phyloP scores from a whole-genome alignment of 75 land plant species.

The Chamaecyparis obtusa region DNA sequence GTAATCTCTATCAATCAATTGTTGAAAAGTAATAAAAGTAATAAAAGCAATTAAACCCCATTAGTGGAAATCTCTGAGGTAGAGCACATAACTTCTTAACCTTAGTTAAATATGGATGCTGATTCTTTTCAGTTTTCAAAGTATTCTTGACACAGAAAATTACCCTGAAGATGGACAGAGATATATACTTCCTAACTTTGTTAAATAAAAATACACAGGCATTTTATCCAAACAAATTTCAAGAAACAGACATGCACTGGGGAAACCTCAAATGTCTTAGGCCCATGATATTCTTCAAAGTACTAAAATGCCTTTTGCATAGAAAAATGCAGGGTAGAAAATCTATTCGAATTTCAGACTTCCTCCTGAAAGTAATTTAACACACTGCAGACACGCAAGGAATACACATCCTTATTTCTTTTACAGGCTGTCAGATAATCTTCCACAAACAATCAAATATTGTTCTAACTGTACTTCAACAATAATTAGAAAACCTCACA shows the following conservation, averaged over 20 bases:
- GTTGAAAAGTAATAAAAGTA: not conserved
- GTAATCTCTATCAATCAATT: not conserved
- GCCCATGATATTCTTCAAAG: not conserved
- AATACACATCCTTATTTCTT: not conserved
- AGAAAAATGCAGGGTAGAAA: not conserved
- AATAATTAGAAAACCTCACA: not conserved
- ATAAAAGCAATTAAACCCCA: not conserved
- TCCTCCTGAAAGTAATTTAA: no score
- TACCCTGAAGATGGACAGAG: not conserved
- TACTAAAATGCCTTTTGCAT: not conserved
- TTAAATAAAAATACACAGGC: not conserved
- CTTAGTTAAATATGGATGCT: not conserved
- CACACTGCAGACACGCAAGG: not conserved
- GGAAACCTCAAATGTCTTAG: not conserved
- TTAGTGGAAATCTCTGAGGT: not conserved
- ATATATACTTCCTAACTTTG: no score
- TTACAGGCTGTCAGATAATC: not conserved
- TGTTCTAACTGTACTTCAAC: not conserved
- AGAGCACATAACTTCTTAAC: not conserved
- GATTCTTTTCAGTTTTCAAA: not conserved
- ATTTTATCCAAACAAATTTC: not conserved
- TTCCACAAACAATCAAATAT: not conserved
- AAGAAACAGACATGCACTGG: not conserved
- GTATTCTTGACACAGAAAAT: not conserved
- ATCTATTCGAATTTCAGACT: not conserved